A percentile compares a stretch with the other conserved stretches of the same genome.
Evolutionary conservation across 1,284 basidiomycete species (phyloP).

Genomic region (Peniophora sp.): DNA sequence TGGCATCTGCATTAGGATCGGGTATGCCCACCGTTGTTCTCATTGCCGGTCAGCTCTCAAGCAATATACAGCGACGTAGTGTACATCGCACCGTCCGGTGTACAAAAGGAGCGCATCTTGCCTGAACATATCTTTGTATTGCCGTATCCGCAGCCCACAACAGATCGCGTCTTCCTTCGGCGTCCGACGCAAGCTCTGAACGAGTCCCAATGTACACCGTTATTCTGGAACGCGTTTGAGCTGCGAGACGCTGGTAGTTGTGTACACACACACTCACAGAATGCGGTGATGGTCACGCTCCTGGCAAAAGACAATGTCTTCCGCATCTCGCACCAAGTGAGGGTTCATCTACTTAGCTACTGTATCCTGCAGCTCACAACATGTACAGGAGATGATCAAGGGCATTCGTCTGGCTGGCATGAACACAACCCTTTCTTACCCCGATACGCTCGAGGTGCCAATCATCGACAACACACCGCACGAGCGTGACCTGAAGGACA

Average conservation of each 20-base stretch:
- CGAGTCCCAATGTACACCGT: constrained; percentile 77
- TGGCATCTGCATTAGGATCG: constrained; percentile 63
- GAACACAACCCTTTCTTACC: constrained; percentile 65
- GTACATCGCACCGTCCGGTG: constrained; percentile 81
- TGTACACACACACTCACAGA: constrained; percentile 83
- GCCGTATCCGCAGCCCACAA: constrained; percentile 55
- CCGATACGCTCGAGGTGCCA: constrained; percentile 79
- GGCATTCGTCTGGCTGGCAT: constrained; percentile 73
- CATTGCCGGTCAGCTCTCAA: not conserved
- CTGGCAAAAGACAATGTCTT: constrained; percentile 66
- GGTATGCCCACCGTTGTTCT: constrained; percentile 31
- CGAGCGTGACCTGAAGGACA: constrained; percentile 80
- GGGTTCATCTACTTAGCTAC: not conserved
- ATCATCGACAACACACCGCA: constrained; percentile 87
- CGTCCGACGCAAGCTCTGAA: constrained; percentile 62
- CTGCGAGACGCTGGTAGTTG: constrained; percentile 71
- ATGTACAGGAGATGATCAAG: constrained; percentile 69
- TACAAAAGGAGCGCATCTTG: constrained; percentile 81
- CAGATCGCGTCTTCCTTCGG: constrained; percentile 65
- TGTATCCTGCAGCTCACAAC: not conserved
- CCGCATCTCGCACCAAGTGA: constrained; percentile 71
- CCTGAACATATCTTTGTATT: constrained; percentile 79
- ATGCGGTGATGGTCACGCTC: constrained; percentile 80
- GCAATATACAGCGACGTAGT: constrained; percentile 52
- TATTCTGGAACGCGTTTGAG: constrained; percentile 90